phyloP scores from a whole-genome alignment of 495 filamentous ascomycete species.

The Hypoxylon lenormandii region DNA sequence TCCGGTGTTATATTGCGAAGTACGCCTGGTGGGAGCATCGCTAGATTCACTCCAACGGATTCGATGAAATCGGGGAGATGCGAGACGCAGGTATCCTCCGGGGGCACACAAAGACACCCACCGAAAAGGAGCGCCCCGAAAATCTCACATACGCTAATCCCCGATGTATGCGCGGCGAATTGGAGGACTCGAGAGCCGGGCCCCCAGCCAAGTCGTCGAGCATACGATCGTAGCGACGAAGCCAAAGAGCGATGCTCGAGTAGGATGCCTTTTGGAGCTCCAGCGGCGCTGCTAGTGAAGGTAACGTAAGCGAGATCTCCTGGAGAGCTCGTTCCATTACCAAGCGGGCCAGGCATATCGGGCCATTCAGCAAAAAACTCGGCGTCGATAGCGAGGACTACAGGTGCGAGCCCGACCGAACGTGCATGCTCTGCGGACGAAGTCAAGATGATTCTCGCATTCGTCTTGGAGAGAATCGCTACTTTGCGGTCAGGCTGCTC shows the following conservation, averaged over 20 bases:
- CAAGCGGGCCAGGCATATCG: too few relatives aligned
- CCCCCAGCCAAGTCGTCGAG: constrained; percentile 52
- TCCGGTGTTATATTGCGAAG: constrained; percentile 42
- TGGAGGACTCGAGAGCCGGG: constrained; percentile 63
- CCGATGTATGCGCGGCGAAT: constrained; percentile 72
- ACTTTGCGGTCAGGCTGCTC: constrained; percentile 66
- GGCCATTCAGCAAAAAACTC: not conserved
- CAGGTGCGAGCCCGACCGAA: constrained; percentile 1
- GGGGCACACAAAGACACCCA: constrained; percentile 52
- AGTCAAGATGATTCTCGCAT: constrained; percentile 13
- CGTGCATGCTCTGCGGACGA: not conserved
- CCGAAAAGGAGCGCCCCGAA: constrained; percentile 64
- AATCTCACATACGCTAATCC: constrained; percentile 67
- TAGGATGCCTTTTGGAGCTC: constrained; percentile 56
- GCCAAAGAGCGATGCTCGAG: constrained; percentile 52
- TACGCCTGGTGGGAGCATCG: constrained; percentile 58
- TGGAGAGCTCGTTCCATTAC: constrained; percentile 13
- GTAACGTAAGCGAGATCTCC: constrained; percentile 50
- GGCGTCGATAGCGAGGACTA: not conserved
- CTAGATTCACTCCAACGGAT: constrained; percentile 43
- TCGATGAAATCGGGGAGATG: constrained; percentile 50
- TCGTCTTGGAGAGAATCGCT: constrained; percentile 42
- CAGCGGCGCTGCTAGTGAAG: constrained; percentile 60
- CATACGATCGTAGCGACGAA: constrained; percentile 59
- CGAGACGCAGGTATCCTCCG: constrained; percentile 44